phyloP scores from a whole-genome alignment of 1,139 yeast species.

The Yamadazyma spencermartinsiae region DNA sequence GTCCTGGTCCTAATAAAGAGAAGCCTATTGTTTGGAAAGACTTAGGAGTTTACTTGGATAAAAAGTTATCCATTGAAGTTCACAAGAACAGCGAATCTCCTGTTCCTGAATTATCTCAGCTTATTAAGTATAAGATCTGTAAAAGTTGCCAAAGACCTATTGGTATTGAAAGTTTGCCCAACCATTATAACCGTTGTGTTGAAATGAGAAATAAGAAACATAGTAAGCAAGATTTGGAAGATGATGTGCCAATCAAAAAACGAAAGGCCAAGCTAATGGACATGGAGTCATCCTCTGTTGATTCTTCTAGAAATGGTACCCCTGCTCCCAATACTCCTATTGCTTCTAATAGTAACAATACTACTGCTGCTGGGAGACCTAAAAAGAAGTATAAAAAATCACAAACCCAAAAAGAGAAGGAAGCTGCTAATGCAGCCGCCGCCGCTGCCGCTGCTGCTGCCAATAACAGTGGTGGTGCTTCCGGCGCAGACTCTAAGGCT shows the following conservation, averaged over 20 bases:
- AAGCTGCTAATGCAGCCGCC: conserved; percentile 50
- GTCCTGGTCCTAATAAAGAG: conserved; percentile 6
- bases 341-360: conserved; percentile 2
- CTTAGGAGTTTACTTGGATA: conserved; percentile 58
- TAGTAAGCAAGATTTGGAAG: conserved; percentile 23
- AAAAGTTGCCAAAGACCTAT: conserved; percentile 67
- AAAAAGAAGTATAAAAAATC: conserved; percentile 49
- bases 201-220: conserved; percentile 45
- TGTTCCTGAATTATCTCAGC: conserved; percentile 28
- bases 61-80: conserved; percentile 32
- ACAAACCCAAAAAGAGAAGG: conserved; percentile 46
- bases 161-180: conserved; percentile 43
- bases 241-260: conserved; percentile 29
- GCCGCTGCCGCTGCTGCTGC: conserved; percentile 40
- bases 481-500: conserved; percentile 4
- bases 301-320: conserved; percentile 41
- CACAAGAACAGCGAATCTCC: conserved; percentile 14
- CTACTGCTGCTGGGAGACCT: conserved; percentile 27
- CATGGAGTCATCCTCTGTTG: conserved; percentile 42
- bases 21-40: conserved; percentile 56
- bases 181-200: conserved; percentile 50
- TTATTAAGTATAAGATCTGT: conserved; percentile 61
- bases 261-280: conserved; percentile 37
- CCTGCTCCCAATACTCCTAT: conserved; percentile 34
- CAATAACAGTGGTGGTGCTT: conserved; percentile 8